phyloP scores from a whole-genome alignment of 305 asterid genomes.

The Fraxinus velutina region DNA sequence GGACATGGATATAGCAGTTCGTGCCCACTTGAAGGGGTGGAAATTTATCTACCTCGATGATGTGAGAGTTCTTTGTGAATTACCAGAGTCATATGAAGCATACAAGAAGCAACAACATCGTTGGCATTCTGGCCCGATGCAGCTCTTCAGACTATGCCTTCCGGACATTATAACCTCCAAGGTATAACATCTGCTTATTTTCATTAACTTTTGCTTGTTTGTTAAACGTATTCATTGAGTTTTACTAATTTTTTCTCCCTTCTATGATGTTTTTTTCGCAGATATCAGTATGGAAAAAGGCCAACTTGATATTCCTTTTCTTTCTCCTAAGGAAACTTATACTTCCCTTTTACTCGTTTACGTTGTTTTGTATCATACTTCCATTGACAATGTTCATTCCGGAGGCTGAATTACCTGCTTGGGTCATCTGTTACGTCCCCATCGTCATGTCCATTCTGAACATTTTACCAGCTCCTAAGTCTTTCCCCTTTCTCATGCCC shows the following conservation, averaged over 20 bases:
- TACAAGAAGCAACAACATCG: slow-evolving; percentile 95
- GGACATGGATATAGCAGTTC: slow-evolving; percentile 94
- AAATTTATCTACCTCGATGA: slow-evolving; percentile 74
- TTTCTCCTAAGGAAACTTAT: slow-evolving; percentile 83
- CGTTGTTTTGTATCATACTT: slow-evolving; percentile 83
- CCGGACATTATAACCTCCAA: slow-evolving; percentile 69
- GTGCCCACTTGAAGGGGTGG: slow-evolving; percentile 92
- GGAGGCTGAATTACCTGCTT: slow-evolving; percentile 76
- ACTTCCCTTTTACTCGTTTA: slow-evolving; percentile 89
- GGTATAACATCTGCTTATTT: slow-evolving; percentile 34
- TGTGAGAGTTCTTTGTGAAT: slow-evolving; percentile 73
- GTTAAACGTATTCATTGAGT: not conserved
- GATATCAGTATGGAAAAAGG: slow-evolving; percentile 83
- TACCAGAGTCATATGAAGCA: slow-evolving; percentile 93
- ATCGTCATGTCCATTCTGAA: slow-evolving; percentile 74
- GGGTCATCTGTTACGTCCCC: slow-evolving; percentile 97
- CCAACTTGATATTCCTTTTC: slow-evolving; percentile 82
- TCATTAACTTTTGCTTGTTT: not conserved
- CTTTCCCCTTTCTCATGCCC: slow-evolving; percentile 92
- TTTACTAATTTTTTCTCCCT: not conserved
- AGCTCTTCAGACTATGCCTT: slow-evolving; percentile 79
- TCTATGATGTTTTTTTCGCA: slow-evolving; percentile 32
- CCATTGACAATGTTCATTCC: slow-evolving; percentile 95
- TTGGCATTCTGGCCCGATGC: slow-evolving; percentile 99
- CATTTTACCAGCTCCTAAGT: slow-evolving; percentile 77